phyloP scores from a whole-genome alignment of 1,139 yeast genomes.

The Diutina scorzettiae region DNA sequence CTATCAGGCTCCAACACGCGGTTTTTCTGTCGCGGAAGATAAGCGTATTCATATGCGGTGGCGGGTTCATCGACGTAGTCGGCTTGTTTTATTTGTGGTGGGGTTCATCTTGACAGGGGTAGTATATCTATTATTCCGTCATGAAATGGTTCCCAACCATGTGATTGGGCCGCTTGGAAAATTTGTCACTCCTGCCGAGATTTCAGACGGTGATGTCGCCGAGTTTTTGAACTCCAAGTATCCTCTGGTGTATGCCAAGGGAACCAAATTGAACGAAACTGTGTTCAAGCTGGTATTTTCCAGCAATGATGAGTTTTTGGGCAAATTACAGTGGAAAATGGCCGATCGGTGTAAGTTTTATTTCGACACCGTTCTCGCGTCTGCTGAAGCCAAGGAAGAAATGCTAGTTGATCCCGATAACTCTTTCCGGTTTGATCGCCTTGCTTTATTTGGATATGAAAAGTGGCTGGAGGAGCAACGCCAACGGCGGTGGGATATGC shows the following conservation, averaged over 20 bases:
- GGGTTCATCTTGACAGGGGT: too few relatives aligned
- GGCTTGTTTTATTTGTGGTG: background rate
- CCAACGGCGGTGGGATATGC: background rate
- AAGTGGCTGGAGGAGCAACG: background rate
- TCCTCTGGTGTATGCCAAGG: background rate
- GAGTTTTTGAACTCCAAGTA: background rate
- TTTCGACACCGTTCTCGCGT: background rate
- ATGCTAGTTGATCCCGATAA: background rate
- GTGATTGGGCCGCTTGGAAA: too few relatives aligned
- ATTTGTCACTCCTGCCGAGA: too few relatives aligned
- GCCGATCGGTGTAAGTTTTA: background rate
- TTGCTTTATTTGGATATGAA: background rate
- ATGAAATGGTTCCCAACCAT: too few relatives aligned
- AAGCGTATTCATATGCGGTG: background rate
- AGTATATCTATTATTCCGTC: background rate
- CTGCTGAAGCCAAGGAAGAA: background rate
- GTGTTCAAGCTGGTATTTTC: background rate
- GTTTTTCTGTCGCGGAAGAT: too few relatives aligned
- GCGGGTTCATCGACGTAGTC: background rate
- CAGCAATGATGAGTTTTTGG: background rate
- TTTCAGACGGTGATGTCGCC: background rate
- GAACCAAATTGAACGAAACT: background rate
- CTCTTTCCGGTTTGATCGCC: background rate
- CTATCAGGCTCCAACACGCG: too few relatives aligned
- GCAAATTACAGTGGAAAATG: slow-evolving; percentile 1